Evolutionary conservation across 1,284 basidiomycete genomes (phyloP).

Genomic region (Uromyces viciae-fabae): DNA sequence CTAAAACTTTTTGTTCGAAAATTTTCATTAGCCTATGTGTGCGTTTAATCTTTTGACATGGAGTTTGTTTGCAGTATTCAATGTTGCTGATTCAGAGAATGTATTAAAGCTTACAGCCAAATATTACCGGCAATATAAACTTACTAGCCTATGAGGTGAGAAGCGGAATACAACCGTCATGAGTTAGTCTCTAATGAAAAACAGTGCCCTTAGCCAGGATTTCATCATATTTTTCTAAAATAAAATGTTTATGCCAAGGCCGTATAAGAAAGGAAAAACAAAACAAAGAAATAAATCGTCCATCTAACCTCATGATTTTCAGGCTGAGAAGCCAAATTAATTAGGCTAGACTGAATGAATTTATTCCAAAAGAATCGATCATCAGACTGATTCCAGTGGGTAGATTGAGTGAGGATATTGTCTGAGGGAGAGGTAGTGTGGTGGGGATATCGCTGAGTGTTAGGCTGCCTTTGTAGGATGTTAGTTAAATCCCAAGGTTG

Average conservation of each 20-base stretch:
- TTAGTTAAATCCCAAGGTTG: slow-evolving; percentile 40
- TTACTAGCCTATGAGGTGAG: background rate
- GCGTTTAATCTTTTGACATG: no score
- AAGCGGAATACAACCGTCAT: background rate
- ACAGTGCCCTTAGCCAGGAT: no score
- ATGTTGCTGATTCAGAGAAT: no score
- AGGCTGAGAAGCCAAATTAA: slow-evolving; percentile 31
- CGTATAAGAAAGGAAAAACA: background rate
- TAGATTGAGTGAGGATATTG: background rate
- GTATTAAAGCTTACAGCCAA: slow-evolving; percentile 68
- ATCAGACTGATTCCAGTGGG: slow-evolving; percentile 33
- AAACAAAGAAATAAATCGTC: background rate
- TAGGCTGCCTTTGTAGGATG: slow-evolving; percentile 15
- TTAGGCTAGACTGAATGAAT: slow-evolving; percentile 17
- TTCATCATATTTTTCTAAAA: no score
- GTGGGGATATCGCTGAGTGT: background rate
- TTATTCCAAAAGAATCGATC: slow-evolving; percentile 44
- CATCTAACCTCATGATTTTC: slow-evolving; percentile 15
- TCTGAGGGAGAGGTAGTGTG: background rate
- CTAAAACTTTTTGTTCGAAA: slow-evolving; percentile 71
- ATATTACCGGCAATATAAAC: slow-evolving; percentile 53
- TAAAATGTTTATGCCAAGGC: no score
- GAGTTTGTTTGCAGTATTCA: background rate
- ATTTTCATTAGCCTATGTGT: no score
- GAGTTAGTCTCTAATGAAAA: no score